These are phyloP conservation scores for Talaromyces verruculosus DNA, from an alignment of 2,329 filamentous ascomycete genomes.

Conservation along the genomic window DNA sequence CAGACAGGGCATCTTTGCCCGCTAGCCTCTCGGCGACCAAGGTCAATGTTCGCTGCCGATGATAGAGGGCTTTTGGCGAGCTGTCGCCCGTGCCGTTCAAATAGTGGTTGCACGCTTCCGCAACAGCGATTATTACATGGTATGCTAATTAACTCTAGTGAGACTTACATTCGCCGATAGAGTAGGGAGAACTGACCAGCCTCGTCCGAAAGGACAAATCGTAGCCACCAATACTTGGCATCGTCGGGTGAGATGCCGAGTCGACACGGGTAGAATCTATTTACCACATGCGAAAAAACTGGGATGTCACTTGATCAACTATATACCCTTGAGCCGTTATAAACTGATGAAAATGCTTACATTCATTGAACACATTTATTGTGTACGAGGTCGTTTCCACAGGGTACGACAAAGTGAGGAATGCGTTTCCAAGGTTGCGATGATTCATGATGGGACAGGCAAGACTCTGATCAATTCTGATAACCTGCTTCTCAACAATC, in stretches of 20 bases:
- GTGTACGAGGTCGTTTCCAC: constrained; percentile 1
- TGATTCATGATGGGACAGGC: neutral
- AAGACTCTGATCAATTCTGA: neutral
- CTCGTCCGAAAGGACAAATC: constrained; percentile 15
- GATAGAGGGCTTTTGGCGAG: constrained; percentile 11
- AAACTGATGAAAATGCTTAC: neutral
- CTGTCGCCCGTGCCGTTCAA: constrained; percentile 1
- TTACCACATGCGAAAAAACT: constrained; percentile 15
- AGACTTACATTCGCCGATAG: neutral
- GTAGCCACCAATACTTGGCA: constrained; percentile 15
- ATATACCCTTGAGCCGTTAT: no score
- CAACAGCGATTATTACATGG: constrained; percentile 12
- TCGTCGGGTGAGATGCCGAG: constrained; percentile 16
- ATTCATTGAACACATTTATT: constrained; percentile 13
- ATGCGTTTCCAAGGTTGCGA: constrained; percentile 10
- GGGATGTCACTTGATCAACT: neutral
- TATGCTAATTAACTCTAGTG: constrained; percentile 2
- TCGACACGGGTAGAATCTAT: constrained; percentile 16
- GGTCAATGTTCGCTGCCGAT: constrained; percentile 14
- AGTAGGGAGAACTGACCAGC: neutral
- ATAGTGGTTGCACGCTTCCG: constrained; percentile 12
- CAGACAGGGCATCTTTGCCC: constrained; percentile 14
- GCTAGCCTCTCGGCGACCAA: constrained; percentile 10
- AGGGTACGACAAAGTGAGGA: constrained; percentile 10
- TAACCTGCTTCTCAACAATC: neutral